These are phyloP conservation scores for Podaxis sp. DNA, from an alignment of 768 basidiomycete species.

Conservation along the genomic window DNA sequence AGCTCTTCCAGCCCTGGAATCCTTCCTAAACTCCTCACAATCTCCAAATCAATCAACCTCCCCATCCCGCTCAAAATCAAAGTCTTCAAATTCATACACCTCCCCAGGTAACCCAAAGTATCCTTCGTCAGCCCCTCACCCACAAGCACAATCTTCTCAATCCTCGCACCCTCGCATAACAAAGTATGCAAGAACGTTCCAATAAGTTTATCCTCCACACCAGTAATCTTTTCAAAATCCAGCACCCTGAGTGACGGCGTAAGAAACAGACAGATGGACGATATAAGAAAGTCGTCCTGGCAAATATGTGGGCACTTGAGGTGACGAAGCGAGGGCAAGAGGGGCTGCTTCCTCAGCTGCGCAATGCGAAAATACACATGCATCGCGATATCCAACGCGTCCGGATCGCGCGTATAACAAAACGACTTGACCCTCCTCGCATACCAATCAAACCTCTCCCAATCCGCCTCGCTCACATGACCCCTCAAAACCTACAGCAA, in stretches of 20 bases:
- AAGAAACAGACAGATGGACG: conserved; percentile 30
- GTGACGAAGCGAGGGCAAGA: conserved; percentile 24
- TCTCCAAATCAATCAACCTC: conserved; percentile 15
- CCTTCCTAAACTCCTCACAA: conserved; percentile 20
- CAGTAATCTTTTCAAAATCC: conserved; percentile 24
- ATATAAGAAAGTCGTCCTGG: conserved; percentile 27
- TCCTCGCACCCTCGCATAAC: conserved; percentile 20
- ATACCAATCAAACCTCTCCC: conserved; percentile 29
- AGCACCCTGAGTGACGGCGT: conserved; percentile 24
- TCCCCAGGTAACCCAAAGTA: conserved; percentile 19
- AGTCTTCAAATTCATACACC: conserved; percentile 18
- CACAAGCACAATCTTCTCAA: conserved; percentile 21
- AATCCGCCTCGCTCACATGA: conserved; percentile 19
- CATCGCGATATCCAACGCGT: conserved; percentile 27
- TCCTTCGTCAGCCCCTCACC: conserved; percentile 24
- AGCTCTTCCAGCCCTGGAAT: conserved; percentile 22
- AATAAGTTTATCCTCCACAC: conserved; percentile 28
- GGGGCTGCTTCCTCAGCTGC: conserved; percentile 21
- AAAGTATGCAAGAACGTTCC: conserved; percentile 27
- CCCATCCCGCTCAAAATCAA: conserved; percentile 26
- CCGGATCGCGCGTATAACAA: conserved; percentile 25
- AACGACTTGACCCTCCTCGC: conserved; percentile 25
- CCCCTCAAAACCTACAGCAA: conserved; percentile 25
- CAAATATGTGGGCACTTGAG: conserved; percentile 24
- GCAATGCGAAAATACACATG: conserved; percentile 31